These are phyloP conservation scores for Raphanus raphanistrum DNA, from an alignment of 345 rosid genomes.

Conservation along the genomic window DNA sequence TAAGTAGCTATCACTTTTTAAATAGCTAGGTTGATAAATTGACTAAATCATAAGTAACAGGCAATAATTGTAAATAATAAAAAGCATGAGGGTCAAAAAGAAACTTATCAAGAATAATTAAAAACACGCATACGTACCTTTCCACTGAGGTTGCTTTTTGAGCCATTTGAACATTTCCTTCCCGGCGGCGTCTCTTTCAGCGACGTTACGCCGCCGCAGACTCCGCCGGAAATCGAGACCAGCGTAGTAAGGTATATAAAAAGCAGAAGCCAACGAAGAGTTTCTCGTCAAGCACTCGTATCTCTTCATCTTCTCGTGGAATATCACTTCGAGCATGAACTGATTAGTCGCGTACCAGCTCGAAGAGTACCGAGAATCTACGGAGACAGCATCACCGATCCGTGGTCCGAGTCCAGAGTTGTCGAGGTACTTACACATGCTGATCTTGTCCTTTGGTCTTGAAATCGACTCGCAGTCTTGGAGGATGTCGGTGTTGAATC, in stretches of 20 bases:
- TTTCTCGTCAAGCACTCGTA: conserved; percentile 56
- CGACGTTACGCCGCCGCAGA: conserved; percentile 46
- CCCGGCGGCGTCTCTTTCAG: conserved; percentile 47
- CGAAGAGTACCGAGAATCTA: background rate
- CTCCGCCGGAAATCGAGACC: conserved; percentile 56
- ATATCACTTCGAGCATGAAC: conserved; percentile 56
- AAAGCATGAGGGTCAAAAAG: background rate
- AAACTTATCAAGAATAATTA: background rate
- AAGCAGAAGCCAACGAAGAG: conserved; percentile 52
- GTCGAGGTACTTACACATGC: conserved; percentile 47
- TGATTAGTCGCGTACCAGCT: conserved; percentile 51
- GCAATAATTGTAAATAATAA: background rate
- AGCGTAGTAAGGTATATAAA: conserved; percentile 53
- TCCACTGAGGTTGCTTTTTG: conserved; percentile 47
- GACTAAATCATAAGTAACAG: background rate
- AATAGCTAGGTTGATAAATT: background rate
- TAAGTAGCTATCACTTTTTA: background rate
- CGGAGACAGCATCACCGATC: background rate
- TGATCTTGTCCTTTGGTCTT: conserved; percentile 45
- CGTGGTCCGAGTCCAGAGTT: conserved; percentile 56
- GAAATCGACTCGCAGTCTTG: conserved; percentile 40
- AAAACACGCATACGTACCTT: conserved; percentile 25
- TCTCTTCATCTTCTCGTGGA: conserved; percentile 52
- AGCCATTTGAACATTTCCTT: conserved; percentile 43
- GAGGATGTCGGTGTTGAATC: conserved; percentile 50